These are phyloP conservation scores for Cinnamomum micranthum DNA, from an alignment of 164 flowering plant genomes.

Conservation along the genomic window DNA sequence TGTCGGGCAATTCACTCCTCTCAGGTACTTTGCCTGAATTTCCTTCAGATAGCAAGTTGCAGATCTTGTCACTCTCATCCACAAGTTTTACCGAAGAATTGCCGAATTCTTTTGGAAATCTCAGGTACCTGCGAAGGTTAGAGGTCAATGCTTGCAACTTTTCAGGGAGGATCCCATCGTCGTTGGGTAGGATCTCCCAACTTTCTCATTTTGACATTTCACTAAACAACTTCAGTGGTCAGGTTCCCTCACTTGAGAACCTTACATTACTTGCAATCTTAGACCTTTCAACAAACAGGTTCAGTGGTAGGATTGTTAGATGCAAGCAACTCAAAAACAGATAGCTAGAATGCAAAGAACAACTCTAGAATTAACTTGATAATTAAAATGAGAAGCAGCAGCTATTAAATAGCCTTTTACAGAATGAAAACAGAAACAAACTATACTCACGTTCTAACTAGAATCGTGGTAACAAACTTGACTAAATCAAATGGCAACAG, in stretches of 20 bases:
- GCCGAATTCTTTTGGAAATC: slow-evolving; percentile 35
- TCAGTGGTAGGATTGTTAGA: slow-evolving; percentile 13
- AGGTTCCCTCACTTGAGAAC: slow-evolving; percentile 25
- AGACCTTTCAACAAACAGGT: slow-evolving; percentile 30
- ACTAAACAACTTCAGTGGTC: slow-evolving; percentile 31
- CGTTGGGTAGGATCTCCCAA: slow-evolving; percentile 20
- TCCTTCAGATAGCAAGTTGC: slow-evolving; percentile 20
- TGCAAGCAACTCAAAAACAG: too few relatives aligned
- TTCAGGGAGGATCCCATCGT: slow-evolving; percentile 34
- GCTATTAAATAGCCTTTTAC: too few relatives aligned
- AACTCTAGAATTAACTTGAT: too few relatives aligned
- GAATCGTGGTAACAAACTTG: too few relatives aligned
- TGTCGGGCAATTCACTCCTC: slow-evolving; percentile 20
- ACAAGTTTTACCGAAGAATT: slow-evolving; percentile 33
- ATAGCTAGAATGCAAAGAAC: too few relatives aligned
- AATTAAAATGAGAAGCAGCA: too few relatives aligned
- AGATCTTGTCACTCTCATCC: slow-evolving; percentile 14
- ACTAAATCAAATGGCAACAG: too few relatives aligned
- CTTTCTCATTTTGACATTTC: slow-evolving; percentile 42
- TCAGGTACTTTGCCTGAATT: slow-evolving; percentile 33
- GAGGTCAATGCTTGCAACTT: slow-evolving; percentile 27
- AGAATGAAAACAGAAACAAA: too few relatives aligned
- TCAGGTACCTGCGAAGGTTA: slow-evolving; percentile 23
- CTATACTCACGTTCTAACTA: too few relatives aligned
- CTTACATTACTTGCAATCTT: slow-evolving; percentile 20